phyloP scores from a whole-genome alignment of 2,329 filamentous ascomycete genomes.

The Rhynchosporium secalis region DNA sequence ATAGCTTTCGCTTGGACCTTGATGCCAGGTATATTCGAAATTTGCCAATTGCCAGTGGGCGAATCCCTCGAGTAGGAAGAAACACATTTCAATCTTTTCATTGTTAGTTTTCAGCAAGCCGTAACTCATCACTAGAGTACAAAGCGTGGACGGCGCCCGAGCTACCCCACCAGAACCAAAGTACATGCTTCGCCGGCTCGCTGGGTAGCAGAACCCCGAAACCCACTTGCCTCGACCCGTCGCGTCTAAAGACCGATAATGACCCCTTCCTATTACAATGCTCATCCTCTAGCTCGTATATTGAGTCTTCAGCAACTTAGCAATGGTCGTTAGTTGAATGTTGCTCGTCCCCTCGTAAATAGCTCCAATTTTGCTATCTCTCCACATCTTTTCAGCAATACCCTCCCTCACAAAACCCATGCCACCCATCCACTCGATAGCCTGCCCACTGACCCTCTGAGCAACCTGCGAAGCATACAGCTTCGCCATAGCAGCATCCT shows the following conservation, averaged over 20 bases:
- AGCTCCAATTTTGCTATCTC: constrained; percentile 97
- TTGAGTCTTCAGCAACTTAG: constrained; percentile 67
- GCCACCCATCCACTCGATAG: constrained; percentile 98
- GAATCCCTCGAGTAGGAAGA: not conserved
- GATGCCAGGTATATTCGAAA: not conserved
- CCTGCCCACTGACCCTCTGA: constrained; percentile 77
- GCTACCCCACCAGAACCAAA: not conserved
- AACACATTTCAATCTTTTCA: not conserved
- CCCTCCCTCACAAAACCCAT: constrained; percentile 99
- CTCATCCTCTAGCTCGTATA: constrained; percentile 49
- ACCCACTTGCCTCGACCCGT: not conserved
- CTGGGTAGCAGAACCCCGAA: not conserved
- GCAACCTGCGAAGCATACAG: constrained; percentile 92
- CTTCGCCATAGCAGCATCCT: constrained; percentile 98
- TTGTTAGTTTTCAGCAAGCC: not conserved
- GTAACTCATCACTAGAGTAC: not conserved
- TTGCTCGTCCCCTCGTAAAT: constrained; percentile 94
- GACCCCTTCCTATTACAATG: not conserved
- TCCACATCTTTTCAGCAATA: constrained; percentile 95
- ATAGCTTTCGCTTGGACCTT: not conserved
- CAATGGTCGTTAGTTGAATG: constrained; percentile 71
- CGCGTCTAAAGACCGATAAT: not conserved
- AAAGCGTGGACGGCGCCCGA: not conserved
- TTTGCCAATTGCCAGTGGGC: not conserved
- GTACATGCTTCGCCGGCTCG: not conserved